phyloP scores from a whole-genome alignment of 1,284 basidiomycete genomes.

The Caloboletus firmus region DNA sequence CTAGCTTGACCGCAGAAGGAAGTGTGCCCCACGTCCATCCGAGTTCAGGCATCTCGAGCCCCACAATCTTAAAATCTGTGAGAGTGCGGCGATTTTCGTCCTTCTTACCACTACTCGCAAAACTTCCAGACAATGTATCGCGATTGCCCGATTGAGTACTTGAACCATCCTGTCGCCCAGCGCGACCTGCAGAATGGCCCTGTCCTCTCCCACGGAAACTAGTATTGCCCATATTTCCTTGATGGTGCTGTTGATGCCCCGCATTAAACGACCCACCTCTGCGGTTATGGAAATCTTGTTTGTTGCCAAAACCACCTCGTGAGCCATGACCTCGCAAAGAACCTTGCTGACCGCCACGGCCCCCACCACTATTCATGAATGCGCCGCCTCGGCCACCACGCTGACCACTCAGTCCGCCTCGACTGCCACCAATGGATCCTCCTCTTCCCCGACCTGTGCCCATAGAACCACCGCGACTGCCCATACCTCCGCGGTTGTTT shows the following conservation, averaged over 20 bases:
- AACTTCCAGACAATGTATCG: conserved; percentile 47
- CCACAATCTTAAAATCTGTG: conserved; percentile 95
- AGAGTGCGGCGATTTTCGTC: conserved; percentile 83
- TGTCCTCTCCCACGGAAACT: conserved; percentile 47
- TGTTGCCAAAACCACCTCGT: conserved; percentile 58
- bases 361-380: conserved; percentile 40
- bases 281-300: conserved; percentile 61
- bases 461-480: conserved; percentile 34
- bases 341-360: conserved; percentile 33
- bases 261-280: conserved; percentile 62
- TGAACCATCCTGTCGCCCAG: conserved; percentile 54
- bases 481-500: conserved; percentile 41
- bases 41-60: conserved; percentile 75
- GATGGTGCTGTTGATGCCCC: conserved; percentile 42
- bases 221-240: conserved; percentile 45
- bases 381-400: conserved; percentile 41
- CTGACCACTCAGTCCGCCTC: conserved; percentile 41
- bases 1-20: conserved; percentile 39
- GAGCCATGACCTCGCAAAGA: conserved; percentile 60
- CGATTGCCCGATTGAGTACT: conserved; percentile 37
- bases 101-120: conserved; percentile 61
- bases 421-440: conserved; percentile 45
- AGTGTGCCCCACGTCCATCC: conserved; percentile 72
- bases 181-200: conserved; percentile 44
- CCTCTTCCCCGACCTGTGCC: conserved; percentile 47